A percentile compares a stretch with the other conserved stretches of the same genome.
Evolutionary conservation across 75 land plant genomes (phyloP).

Genomic region (Chamaecyparis obtusa): DNA sequence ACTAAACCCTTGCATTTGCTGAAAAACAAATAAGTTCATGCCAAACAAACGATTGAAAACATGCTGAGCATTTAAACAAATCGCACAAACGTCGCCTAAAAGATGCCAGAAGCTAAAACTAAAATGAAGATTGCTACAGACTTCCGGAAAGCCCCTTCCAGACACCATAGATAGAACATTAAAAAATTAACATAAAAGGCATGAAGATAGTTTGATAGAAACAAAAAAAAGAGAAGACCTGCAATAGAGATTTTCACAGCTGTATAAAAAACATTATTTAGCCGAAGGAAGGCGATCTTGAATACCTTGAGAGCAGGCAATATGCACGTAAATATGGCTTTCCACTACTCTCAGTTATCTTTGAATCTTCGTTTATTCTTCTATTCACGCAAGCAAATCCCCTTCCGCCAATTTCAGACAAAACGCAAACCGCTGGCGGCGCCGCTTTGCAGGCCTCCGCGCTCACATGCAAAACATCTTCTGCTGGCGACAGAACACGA

Average conservation of each 20-base stretch:
- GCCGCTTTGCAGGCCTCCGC: background rate
- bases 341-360: background rate
- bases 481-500: too few relatives aligned
- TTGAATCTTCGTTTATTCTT: background rate
- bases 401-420: background rate
- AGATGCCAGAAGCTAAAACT: background rate
- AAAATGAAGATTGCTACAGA: too few relatives aligned
- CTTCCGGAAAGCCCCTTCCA: background rate
- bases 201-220: too few relatives aligned
- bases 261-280: too few relatives aligned
- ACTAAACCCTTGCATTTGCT: background rate
- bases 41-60: background rate
- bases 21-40: background rate
- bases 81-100: too few relatives aligned
- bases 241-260: background rate
- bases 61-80: too few relatives aligned
- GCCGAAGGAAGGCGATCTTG: background rate
- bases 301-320: background rate
- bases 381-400: background rate
- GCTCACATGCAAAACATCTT: too few relatives aligned
- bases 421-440: background rate
- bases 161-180: background rate
- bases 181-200: background rate
- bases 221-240: too few relatives aligned
- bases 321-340: background rate